Percentiles rank a stretch among this genome's conserved stretches.
Evolutionary conservation across 2,329 filamentous ascomycete species (phyloP).

Genomic region (Gliomastix tumulicola): DNA sequence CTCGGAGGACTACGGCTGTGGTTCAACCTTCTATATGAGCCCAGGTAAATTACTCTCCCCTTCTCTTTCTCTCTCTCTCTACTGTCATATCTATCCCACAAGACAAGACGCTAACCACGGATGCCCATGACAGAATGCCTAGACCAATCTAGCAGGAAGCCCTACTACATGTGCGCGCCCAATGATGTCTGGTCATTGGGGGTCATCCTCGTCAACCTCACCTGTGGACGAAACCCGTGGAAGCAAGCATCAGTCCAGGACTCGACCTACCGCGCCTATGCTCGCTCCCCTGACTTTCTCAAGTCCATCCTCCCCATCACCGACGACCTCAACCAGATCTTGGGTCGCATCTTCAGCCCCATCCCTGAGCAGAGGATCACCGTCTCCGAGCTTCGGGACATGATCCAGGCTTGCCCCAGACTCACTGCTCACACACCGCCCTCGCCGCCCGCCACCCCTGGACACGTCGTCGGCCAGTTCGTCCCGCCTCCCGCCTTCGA

Average conservation of each 20-base stretch:
- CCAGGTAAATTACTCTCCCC: slow-evolving; percentile 61
- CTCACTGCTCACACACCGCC: slow-evolving; percentile 54
- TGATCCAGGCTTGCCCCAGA: slow-evolving; percentile 68
- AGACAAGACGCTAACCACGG: neutral
- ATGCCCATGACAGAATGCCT: slow-evolving; percentile 66
- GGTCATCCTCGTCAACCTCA: slow-evolving; percentile 94
- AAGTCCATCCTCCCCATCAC: slow-evolving; percentile 90
- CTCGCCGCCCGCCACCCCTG: slow-evolving; percentile 34
- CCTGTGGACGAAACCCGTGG: slow-evolving; percentile 97
- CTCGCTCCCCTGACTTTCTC: slow-evolving; percentile 78
- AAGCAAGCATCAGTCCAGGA: slow-evolving; percentile 92
- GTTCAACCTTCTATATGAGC: slow-evolving; percentile 99
- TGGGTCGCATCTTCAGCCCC: slow-evolving; percentile 81
- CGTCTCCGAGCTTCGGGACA: slow-evolving; percentile 68
- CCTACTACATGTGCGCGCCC: slow-evolving; percentile 83
- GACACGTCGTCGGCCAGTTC: slow-evolving; percentile 33
- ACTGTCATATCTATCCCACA: neutral
- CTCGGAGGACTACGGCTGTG: slow-evolving; percentile 94
- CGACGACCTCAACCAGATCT: slow-evolving; percentile 79
- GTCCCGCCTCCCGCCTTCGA: slow-evolving; percentile 37
- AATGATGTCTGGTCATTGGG: slow-evolving; percentile 99
- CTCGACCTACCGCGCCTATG: slow-evolving; percentile 87
- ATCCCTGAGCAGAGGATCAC: slow-evolving; percentile 78
- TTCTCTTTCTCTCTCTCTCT: slow-evolving; percentile 7
- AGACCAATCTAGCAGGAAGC: slow-evolving; percentile 65